Evolutionary conservation across 2,329 filamentous ascomycete species (phyloP), one percentile per base, ranked within the genome.

Genomic region (Zymoseptoria crescenta): DNA sequence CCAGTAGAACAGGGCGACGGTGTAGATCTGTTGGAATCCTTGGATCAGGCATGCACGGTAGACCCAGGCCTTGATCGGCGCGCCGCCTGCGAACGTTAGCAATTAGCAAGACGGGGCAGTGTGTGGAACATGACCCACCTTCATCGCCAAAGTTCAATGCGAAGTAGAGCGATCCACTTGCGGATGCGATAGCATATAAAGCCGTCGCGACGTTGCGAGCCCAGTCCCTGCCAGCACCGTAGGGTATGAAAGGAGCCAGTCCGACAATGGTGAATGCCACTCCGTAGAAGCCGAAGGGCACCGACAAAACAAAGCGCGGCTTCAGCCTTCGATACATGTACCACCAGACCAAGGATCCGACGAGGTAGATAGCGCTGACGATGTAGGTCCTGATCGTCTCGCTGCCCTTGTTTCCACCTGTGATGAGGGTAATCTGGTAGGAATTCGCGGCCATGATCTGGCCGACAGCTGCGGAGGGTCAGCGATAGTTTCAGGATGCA

Each of bases 1-100:
- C 84, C 84, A 87, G 70, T 82, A 86, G 83, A 83, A 87, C 8
- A 87, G 76, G 8, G 78, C 80, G 19, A 82, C 79, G 55, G 85
- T 77, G 69, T 86, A 87, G 62, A 83, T 75, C 67, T 87, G 83
- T 64, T 86, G 84, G 8, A 82, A 83, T 49, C 84, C 84, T 68
- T 86, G 83, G 56, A 87, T 83, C 13, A 83, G 68, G 65, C 83
- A 83, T 5, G 84, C 84, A 59, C 84, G 79, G 71, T 82, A 83
- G 19, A 83, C 82, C 83, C 83, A 86, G 24, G 80, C 76, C 67
- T 81, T 82, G 49, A 85, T 79, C 5, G 83, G 81, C 1, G 80
- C 77, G 55, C 83, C 83, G 49, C 68, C 68, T 24, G 64, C 66
- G 56, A 59, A 64, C 9, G 41, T 49, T 45, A 49, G 53, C 41